Evolutionary conservation across 352 stramenopile species (phyloP).

Genomic region (Phytophthora podocarpi): DNA sequence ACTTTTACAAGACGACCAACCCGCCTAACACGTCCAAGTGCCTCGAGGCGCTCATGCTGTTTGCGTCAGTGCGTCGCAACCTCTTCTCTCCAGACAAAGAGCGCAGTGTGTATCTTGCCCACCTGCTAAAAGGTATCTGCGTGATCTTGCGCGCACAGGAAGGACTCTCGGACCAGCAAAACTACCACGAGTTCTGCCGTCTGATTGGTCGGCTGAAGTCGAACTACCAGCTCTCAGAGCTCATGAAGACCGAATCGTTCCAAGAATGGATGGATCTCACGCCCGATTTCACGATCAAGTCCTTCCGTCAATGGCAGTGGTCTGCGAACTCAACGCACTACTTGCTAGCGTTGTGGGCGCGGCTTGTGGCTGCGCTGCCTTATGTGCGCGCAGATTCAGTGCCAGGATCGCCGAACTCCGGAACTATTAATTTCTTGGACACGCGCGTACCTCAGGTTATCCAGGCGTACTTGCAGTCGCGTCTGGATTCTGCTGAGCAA

Average conservation of each 20-base stretch:
- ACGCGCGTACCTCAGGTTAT: conserved; percentile 88
- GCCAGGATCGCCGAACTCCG: conserved; percentile 50
- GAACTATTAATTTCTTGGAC: conserved; percentile 73
- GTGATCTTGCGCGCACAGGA: conserved; percentile 94
- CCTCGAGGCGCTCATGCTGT: conserved; percentile 96
- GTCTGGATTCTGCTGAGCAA: conserved; percentile 94
- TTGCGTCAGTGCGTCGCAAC: conserved; percentile 95
- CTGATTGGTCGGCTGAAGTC: conserved; percentile 97
- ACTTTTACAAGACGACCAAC: conserved; percentile 95
- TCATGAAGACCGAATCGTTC: conserved; percentile 97
- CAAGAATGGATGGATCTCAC: conserved; percentile 97
- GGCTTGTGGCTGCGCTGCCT: conserved; percentile 95
- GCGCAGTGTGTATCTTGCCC: conserved; percentile 91
- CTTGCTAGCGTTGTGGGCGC: conserved; percentile 95
- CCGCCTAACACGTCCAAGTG: conserved; percentile 95
- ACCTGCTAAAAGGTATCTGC: conserved; percentile 94
- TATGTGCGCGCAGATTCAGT: conserved; percentile 91
- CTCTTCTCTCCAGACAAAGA: conserved; percentile 98
- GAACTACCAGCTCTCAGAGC: conserved; percentile 98
- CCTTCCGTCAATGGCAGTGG: conserved; percentile 96
- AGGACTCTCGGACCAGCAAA: conserved; percentile 97
- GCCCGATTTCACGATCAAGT: conserved; percentile 96
- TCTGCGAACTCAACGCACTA: conserved; percentile 96
- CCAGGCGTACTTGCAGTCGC: conserved; percentile 96
- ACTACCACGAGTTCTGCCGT: conserved; percentile 99